Percentiles rank a stretch among this genome's conserved stretches.
Evolutionary conservation across 768 basidiomycete species (phyloP).

Genomic region (Russula dissimulans): DNA sequence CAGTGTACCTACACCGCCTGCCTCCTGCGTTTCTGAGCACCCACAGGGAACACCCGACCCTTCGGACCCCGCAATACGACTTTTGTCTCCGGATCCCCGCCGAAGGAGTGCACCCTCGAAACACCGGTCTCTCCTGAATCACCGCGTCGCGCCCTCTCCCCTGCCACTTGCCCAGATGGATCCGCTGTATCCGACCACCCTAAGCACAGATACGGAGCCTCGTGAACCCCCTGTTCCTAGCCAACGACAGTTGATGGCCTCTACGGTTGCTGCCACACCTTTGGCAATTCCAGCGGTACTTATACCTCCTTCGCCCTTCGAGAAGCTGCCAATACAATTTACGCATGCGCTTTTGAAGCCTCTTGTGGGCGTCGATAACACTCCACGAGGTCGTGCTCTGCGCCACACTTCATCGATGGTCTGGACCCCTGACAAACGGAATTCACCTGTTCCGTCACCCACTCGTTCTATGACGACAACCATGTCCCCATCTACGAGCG

Average conservation of each 20-base stretch:
- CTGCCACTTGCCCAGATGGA: background rate
- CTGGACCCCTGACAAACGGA: conserved; percentile 1
- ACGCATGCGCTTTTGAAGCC: background rate
- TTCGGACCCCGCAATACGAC: background rate
- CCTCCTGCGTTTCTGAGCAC: background rate
- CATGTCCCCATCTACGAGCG: conserved; percentile 3
- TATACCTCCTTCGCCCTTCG: background rate
- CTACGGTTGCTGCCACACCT: background rate
- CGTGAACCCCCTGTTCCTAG: background rate
- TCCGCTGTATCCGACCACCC: background rate
- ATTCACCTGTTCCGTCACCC: conserved; percentile 10
- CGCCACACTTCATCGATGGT: conserved; percentile 7
- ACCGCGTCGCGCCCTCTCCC: conserved; percentile 1
- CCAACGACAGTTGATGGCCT: background rate
- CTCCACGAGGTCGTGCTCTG: conserved; percentile 9
- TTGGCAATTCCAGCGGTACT: background rate
- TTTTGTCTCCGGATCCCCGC: background rate
- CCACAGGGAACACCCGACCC: background rate
- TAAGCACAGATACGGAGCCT: background rate
- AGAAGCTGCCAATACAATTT: background rate
- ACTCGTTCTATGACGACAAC: conserved; percentile 3
- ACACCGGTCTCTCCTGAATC: conserved; percentile 13
- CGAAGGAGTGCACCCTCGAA: conserved; percentile 9
- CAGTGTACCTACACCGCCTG: background rate
- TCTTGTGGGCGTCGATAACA: background rate